Evolutionary conservation across 1,139 yeast species (phyloP), one percentile per base, ranked within the genome.

Genomic region (Blastobotrys illinoisensis): DNA sequence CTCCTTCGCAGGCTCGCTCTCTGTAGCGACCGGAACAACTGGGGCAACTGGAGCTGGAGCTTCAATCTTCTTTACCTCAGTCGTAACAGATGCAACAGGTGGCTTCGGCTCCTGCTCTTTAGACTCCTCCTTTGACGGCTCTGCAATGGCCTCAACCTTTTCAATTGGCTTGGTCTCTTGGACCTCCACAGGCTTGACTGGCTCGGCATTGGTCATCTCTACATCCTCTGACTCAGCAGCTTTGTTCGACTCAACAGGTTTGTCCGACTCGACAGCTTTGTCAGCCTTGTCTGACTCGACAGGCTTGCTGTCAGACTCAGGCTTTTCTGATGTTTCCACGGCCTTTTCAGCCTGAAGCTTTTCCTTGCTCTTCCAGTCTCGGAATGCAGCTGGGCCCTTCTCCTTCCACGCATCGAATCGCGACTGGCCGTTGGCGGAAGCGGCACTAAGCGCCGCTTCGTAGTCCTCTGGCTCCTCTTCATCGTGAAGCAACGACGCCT

Each of bases 331-430:
- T n/a, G n/a, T n/a, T n/a, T 49, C 52, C 46, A 11, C 28, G 20
- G 52, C 16, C 4, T 40, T 44, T 13, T 44, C 46, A 18, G 13
- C 47, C 13, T 45, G 26, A 11, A 32, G 28, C 47, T 45, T 23
- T n/a, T 44, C 46, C 46, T 28, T 36, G 45, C 9, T 46, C 32
- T 49, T 32, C 56, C 59, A 58, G 20, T 57, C 51, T 19, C 54
- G n/a, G 24, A 59, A 54, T 11, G 62, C 64, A 21, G 59, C 58
- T 19, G 61, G 63, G 50, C 60, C 68, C 54, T 47, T 56, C 49
- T 67, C 66, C 50, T 65, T 55, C 61, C 73, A 65, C 3, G 66
- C 60, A n/a, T 65, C 60, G 40, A 68, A 62, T 49, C 62, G 67
- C 26, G 68, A 70, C 14, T 65, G 65, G 14, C 67, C 64, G 9